Evolutionary conservation across 495 filamentous ascomycete genomes (phyloP), one percentile per base, ranked within the genome.

Genomic region (Cercophora samala): DNA sequence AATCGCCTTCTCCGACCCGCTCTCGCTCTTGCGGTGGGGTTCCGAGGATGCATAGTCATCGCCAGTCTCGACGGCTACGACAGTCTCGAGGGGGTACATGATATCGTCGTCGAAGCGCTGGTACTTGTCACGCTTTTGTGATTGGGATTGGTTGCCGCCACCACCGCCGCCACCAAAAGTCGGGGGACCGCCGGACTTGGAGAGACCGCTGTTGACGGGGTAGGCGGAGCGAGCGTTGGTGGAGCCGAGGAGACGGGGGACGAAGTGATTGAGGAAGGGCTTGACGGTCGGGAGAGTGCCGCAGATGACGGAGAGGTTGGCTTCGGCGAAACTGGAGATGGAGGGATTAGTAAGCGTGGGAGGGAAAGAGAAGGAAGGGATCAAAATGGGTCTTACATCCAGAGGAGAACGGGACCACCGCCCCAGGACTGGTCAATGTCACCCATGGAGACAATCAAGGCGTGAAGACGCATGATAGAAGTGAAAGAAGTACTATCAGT

Each of bases 341-440:
- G 21, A 4, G 13, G 26, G 26, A 13, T 21, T 46, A 62, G 3
- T 62, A 3, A 17, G 32, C 11, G 17, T 61, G 24, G n/a, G 29
- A 5, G 58, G n/a, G 58, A 9, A 19, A 26, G 60, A 17, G 19
- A 4, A 22, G 5, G 25, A 21, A 6, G 37, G n/a, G 37, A 37
- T 11, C n/a, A n/a, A n/a, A n/a, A n/a, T n/a, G n/a, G n/a, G 24
- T 51, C 67, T 62, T 69, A 69, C 67, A 69, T 64, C 67, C 67
- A 69, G 18, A 69, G 67, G 62, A 64, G 60, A 13, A 60, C 67
- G 4, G 61, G 56, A 18, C 56, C 63, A 6, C 59, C 51, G 26
- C 56, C 63, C 67, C 67, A 69, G 2, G 63, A 53, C 60, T 69
- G 63, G 51, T 69, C 67, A 8, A 46, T 60, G 51, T 63, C 65